Evolutionary conservation across 116 monocot genomes (phyloP).

Genomic region (Zostera marina): DNA sequence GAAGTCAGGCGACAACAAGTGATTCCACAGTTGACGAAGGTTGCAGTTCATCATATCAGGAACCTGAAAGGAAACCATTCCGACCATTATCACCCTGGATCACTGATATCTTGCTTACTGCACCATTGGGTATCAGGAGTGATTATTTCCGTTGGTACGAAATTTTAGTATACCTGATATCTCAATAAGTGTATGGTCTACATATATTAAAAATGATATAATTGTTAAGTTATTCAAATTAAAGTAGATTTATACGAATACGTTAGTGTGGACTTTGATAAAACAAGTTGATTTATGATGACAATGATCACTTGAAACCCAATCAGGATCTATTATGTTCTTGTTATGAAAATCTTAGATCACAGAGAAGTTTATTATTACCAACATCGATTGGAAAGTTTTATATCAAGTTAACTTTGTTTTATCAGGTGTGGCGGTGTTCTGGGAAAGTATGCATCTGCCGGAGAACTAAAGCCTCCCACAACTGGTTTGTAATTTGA

Average conservation of each 20-base stretch:
- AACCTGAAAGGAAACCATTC: constrained; percentile 62
- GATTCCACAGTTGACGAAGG: constrained; percentile 27
- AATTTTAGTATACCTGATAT: background rate
- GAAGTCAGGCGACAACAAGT: constrained; percentile 50
- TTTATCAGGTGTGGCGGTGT: constrained; percentile 89
- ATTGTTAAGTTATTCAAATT: no score
- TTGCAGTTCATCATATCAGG: constrained; percentile 17
- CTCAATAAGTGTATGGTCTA: no score
- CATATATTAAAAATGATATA: no score
- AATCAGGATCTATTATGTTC: no score
- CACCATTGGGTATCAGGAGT: constrained; percentile 93
- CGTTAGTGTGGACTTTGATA: no score
- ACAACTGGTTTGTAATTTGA: constrained; percentile 58
- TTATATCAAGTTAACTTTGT: no score
- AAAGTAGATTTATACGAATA: no score
- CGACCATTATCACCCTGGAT: constrained; percentile 92
- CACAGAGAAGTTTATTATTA: no score
- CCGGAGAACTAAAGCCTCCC: constrained; percentile 95
- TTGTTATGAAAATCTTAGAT: no score
- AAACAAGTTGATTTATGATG: no score
- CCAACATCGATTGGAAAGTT: no score
- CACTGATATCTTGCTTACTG: constrained; percentile 82
- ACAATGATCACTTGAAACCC: no score
- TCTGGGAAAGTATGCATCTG: constrained; percentile 96
- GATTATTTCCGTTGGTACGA: constrained; percentile 90